phyloP scores from a whole-genome alignment of 169 alveolate genomes.

The Perkinsus marinus region DNA sequence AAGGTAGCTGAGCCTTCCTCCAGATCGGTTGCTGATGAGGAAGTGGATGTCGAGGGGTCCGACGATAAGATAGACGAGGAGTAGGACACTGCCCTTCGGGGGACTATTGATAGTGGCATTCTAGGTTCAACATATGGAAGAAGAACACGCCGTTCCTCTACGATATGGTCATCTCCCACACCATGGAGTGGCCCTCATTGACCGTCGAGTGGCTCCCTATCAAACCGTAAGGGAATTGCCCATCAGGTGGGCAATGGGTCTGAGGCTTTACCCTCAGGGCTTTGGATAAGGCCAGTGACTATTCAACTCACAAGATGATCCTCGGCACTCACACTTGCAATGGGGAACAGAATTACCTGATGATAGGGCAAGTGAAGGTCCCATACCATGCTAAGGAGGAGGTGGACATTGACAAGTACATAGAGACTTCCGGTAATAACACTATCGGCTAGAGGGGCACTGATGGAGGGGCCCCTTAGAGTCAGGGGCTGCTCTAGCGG shows the following conservation, averaged over 20 bases:
- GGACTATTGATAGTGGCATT: background rate
- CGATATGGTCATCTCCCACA: constrained; percentile 74
- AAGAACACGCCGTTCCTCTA: constrained; percentile 84
- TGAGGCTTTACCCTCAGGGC: constrained; percentile 11
- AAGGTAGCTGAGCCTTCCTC: background rate
- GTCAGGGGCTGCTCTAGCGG: background rate
- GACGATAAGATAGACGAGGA: background rate
- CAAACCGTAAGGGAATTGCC: background rate
- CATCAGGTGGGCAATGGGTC: background rate
- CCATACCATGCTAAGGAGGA: constrained; percentile 27
- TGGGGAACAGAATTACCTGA: constrained; percentile 70
- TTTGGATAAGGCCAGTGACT: constrained; percentile 33
- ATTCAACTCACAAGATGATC: constrained; percentile 59
- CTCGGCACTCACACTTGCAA: constrained; percentile 83
- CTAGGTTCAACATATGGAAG: constrained; percentile 68
- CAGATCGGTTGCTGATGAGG: background rate
- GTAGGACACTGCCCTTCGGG: background rate
- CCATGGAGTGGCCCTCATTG: constrained; percentile 94
- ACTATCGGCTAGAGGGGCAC: background rate
- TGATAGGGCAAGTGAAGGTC: constrained; percentile 61
- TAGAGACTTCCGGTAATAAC: background rate
- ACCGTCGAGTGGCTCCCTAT: constrained; percentile 70
- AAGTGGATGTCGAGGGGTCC: background rate
- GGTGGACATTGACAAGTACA: background rate
- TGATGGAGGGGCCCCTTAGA: background rate